phyloP scores from a whole-genome alignment of 176 grass and related monocot species.

The Ampelocalamus luodianensis region DNA sequence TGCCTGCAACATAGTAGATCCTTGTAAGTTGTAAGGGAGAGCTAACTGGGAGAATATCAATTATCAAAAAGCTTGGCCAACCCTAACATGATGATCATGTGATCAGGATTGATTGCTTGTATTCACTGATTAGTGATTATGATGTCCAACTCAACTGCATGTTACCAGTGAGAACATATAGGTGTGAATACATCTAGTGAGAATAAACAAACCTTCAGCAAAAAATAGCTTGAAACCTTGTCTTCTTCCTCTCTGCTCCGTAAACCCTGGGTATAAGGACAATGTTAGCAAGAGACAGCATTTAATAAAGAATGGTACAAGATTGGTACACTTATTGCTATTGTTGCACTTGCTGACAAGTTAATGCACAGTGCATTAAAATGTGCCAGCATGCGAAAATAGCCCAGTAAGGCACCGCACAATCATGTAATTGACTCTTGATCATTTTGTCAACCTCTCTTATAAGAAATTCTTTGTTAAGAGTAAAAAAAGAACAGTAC shows the following conservation, averaged over 20 bases:
- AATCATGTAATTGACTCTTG: neutral
- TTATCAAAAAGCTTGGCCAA: constrained; percentile 11
- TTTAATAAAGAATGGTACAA: neutral
- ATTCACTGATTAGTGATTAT: neutral
- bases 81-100: neutral
- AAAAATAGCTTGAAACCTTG: constrained; percentile 80
- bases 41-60: neutral
- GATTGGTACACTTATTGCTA: neutral
- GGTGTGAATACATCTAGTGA: neutral
- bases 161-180: constrained; percentile 30
- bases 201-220: constrained; percentile 72
- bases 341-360: neutral
- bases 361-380: neutral
- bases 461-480: constrained; percentile 2
- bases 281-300: constrained; percentile 7
- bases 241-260: constrained; percentile 92
- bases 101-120: constrained; percentile 9
- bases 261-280: constrained; percentile 57
- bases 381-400: constrained; percentile 13
- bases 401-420: neutral
- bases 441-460: neutral
- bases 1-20: constrained; percentile 55
- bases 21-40: neutral
- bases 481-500: constrained; percentile 49
- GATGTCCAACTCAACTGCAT: constrained; percentile 12